Evolutionary conservation across 116 monocot genomes (phyloP), one percentile per base, ranked within the genome.

Genomic region (Thalassia testudinum): DNA sequence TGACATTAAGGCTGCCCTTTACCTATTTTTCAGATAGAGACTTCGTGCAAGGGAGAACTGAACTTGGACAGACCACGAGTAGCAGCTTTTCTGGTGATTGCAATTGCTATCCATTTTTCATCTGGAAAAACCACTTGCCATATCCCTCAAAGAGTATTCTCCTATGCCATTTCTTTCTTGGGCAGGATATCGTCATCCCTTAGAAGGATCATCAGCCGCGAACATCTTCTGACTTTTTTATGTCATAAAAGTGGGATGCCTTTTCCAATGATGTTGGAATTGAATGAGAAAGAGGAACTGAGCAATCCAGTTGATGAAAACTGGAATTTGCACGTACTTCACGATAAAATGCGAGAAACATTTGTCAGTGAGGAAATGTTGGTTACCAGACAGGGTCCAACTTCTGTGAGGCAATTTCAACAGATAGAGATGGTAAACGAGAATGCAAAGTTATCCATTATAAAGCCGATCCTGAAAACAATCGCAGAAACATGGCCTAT

Each of bases 171-270:
- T 59, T 44, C 83, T 50, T 64, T 92, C 54, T 40, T 65, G n/a
- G 75, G 77, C 38, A 86, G 59, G 56, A 70, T 92, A 37, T 75
- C 80, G 43, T 54, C 45, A 21, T 72, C 83, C 30, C 49, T 87
- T 47, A 47, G 57, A 60, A 58, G 48, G 42, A 45, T 62, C 25
- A 54, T 78, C 17, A 43, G 71, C 49, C 63, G 18, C 58, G 75
- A 87, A 68, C 45, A 30, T 0, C 83, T 92, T 34, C 77, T 86
- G 44, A 54, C 65, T 59, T 70, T 72, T 67, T 64, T 92, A 25
- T 75, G 54, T 26, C 28, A 64, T 54, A 49, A 27, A 12, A 70
- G 71, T 74, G 72, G 66, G 53, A 37, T 72, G 25, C 68, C 56
- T 27, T 60, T 57, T 45, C 30, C 59, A 37, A 26, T 24, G 43